Evolutionary conservation across 2,329 filamentous ascomycete species (phyloP).

Genomic region (Colletotrichum eleusines): DNA sequence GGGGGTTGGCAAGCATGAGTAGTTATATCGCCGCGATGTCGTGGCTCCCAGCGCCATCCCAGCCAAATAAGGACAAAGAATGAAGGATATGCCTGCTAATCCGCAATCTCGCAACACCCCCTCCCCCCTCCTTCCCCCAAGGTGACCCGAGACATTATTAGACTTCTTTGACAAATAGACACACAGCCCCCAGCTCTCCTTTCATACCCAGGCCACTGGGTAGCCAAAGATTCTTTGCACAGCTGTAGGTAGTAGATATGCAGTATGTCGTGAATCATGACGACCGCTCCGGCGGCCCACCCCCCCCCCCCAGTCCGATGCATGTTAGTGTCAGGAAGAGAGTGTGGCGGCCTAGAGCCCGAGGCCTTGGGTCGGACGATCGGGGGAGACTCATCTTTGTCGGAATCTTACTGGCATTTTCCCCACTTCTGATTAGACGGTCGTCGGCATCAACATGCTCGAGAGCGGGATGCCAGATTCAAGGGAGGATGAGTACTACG

Average conservation of each 20-base stretch:
- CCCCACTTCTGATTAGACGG: conserved; percentile 5
- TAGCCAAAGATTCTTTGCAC: conserved; percentile 2
- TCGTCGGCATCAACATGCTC: conserved; percentile 9
- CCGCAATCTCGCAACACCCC: conserved; percentile 16
- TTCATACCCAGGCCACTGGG: conserved; percentile 4
- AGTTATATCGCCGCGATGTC: conserved; percentile 38
- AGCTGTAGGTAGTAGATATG: not conserved
- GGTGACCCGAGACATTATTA: conserved; percentile 39
- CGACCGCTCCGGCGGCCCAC: conserved; percentile 10
- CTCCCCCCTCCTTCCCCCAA: not conserved
- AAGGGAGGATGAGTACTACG: conserved; percentile 32
- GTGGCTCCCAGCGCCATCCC: conserved; percentile 31
- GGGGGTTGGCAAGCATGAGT: conserved; percentile 28
- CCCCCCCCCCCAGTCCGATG: conserved; percentile 16
- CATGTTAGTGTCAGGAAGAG: conserved; percentile 37
- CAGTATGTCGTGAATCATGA: conserved; percentile 38
- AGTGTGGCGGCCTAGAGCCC: conserved; percentile 41
- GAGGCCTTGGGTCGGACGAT: conserved; percentile 39
- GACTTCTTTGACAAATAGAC: conserved; percentile 41
- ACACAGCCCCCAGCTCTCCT: conserved; percentile 33
- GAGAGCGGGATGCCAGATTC: conserved; percentile 16
- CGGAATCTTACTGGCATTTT: conserved; percentile 22
- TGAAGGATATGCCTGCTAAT: conserved; percentile 40
- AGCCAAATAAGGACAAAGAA: conserved; percentile 38
- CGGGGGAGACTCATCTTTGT: conserved; percentile 13